Evolutionary conservation across 169 alveolate genomes (phyloP).

Genomic region (Theileria sp.): DNA sequence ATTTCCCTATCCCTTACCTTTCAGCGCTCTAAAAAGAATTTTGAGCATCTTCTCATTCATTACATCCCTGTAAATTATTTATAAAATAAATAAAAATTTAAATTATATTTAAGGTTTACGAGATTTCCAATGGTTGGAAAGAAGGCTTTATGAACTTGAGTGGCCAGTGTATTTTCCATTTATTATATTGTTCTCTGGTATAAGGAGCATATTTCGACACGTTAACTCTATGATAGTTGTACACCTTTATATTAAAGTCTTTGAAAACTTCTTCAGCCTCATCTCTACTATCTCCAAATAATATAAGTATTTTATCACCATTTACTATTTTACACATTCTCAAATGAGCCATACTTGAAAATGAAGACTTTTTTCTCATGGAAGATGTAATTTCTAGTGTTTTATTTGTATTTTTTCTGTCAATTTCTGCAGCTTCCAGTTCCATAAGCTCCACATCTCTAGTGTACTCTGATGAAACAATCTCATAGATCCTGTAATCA

Average conservation of each 20-base stretch:
- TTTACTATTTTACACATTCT: constrained; percentile 59
- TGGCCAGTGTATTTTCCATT: constrained; percentile 81
- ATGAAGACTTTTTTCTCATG: constrained; percentile 31
- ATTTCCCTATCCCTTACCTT: not conserved
- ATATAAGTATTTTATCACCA: constrained; percentile 34
- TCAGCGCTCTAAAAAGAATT: constrained; percentile 8
- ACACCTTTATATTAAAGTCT: constrained; percentile 35
- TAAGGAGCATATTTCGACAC: constrained; percentile 78
- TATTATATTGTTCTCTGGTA: constrained; percentile 67
- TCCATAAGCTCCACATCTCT: constrained; percentile 51
- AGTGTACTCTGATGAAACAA: constrained; percentile 41
- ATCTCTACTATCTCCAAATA: constrained; percentile 31
- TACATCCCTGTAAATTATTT: constrained; percentile 1
- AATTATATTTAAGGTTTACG: constrained; percentile 40
- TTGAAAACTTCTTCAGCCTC: constrained; percentile 13
- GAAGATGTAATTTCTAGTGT: constrained; percentile 47
- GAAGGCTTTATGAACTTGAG: constrained; percentile 74
- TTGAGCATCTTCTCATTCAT: constrained; percentile 9
- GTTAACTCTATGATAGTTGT: constrained; percentile 28
- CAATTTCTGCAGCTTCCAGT: constrained; percentile 58
- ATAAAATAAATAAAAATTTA: not conserved
- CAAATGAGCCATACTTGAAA: constrained; percentile 29
- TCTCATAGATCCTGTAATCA: constrained; percentile 28
- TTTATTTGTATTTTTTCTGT: constrained; percentile 26
- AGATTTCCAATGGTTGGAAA: constrained; percentile 64